Percentiles rank a stretch among this genome's conserved stretches.
Evolutionary conservation across 1,139 yeast species (phyloP).

Genomic region (Zygosaccharomyces pseudobailii): DNA sequence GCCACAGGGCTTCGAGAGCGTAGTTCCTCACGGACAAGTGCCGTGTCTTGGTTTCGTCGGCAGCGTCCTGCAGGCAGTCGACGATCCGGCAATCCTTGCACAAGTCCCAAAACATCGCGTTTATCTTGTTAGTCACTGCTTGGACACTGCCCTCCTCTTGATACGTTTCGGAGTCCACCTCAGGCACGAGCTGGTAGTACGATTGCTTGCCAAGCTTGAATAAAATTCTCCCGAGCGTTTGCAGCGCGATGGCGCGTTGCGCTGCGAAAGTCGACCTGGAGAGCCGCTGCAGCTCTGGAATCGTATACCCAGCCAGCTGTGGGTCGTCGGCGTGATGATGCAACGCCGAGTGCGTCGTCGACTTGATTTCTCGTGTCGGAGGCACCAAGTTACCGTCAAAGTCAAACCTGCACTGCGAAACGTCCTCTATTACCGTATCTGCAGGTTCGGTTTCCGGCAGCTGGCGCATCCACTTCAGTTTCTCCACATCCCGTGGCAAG

Average conservation of each 20-base stretch:
- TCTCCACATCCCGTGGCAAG: constrained; percentile 74
- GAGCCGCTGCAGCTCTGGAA: constrained; percentile 74
- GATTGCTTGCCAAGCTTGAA: constrained; percentile 70
- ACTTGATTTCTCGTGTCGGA: constrained; percentile 40
- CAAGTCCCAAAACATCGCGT: constrained; percentile 69
- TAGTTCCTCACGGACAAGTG: constrained; percentile 76
- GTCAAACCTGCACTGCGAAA: constrained; percentile 76
- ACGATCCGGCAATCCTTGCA: constrained; percentile 60
- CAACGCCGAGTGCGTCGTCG: constrained; percentile 62
- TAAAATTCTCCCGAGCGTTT: constrained; percentile 79
- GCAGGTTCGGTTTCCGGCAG: constrained; percentile 41
- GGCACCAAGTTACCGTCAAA: constrained; percentile 75
- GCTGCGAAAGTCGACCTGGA: constrained; percentile 76
- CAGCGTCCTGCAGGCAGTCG: constrained; percentile 69
- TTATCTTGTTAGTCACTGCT: constrained; percentile 35
- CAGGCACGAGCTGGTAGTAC: constrained; percentile 48
- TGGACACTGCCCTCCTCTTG: constrained; percentile 40
- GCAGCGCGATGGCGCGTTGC: constrained; percentile 82
- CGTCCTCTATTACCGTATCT: constrained; percentile 50
- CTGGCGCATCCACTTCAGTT: constrained; percentile 89
- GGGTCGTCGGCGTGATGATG: constrained; percentile 93
- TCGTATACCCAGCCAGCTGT: constrained; percentile 85
- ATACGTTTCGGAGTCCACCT: constrained; percentile 37
- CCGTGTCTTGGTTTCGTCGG: constrained; percentile 60
- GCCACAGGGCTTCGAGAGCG: constrained; percentile 92